Evolutionary conservation across 2,329 filamentous ascomycete genomes (phyloP).

Genomic region (Corinectria fuckeliana): DNA sequence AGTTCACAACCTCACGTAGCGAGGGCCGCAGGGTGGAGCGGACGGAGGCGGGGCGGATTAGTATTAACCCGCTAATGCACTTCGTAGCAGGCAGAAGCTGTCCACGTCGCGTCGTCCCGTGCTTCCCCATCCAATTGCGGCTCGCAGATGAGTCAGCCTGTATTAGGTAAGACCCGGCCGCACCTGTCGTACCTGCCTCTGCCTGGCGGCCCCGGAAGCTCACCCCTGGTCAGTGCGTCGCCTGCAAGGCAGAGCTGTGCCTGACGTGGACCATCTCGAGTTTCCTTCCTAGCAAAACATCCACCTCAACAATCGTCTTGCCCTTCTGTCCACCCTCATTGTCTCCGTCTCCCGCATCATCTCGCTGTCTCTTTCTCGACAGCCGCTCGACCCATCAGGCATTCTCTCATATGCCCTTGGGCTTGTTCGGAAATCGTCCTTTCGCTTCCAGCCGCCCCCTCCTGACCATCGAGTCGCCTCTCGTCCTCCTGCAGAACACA

Average conservation of each 20-base stretch:
- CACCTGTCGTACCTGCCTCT: slow-evolving; percentile 24
- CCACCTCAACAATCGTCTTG: slow-evolving; percentile 26
- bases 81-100: slow-evolving; percentile 18
- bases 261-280: slow-evolving; percentile 54
- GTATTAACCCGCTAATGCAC: too few relatives aligned
- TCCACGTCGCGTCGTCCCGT: slow-evolving; percentile 11
- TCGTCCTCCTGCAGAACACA: slow-evolving; percentile 23
- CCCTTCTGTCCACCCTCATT: slow-evolving; percentile 21
- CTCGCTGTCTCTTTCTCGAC: slow-evolving; percentile 16
- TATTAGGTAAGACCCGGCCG: slow-evolving; percentile 32
- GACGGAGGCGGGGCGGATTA: neutral
- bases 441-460: slow-evolving; percentile 24
- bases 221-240: slow-evolving; percentile 35
- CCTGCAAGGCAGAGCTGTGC: slow-evolving; percentile 49
- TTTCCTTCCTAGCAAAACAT: slow-evolving; percentile 41
- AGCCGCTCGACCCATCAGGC: slow-evolving; percentile 7
- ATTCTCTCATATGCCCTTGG: slow-evolving; percentile 30
- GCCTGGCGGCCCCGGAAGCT: slow-evolving; percentile 24
- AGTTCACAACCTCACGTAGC: neutral
- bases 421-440: slow-evolving; percentile 26
- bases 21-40: neutral
- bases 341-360: slow-evolving; percentile 22
- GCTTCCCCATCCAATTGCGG: slow-evolving; percentile 3
- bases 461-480: slow-evolving; percentile 25
- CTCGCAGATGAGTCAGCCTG: slow-evolving; percentile 19